phyloP scores from a whole-genome alignment of 169 alveolate species.

The Eimeria falciformis region DNA sequence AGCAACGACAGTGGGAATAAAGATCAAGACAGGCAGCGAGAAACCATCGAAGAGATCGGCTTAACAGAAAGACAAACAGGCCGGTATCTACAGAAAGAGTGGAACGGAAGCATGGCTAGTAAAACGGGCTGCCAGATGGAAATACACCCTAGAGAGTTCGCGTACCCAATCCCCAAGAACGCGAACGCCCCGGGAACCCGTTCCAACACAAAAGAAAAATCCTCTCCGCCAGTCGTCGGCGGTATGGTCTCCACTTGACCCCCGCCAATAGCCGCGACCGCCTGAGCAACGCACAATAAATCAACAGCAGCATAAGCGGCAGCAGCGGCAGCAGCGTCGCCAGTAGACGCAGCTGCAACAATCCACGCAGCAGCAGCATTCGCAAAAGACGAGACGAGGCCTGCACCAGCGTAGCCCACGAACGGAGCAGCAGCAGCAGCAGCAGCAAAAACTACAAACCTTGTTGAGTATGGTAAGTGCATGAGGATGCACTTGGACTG shows the following conservation, averaged over 20 bases:
- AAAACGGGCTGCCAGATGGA: not conserved
- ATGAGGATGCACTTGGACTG: conserved; percentile 44
- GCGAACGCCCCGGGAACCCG: conserved; percentile 70
- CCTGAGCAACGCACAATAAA: not conserved
- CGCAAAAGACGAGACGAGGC: not conserved
- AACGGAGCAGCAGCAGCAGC: not conserved
- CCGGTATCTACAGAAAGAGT: too few species aligned
- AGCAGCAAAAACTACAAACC: conserved; percentile 22
- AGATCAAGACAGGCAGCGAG: too few species aligned
- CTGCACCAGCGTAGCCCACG: not conserved
- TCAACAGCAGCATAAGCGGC: not conserved
- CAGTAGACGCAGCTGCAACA: not conserved
- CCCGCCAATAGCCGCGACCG: conserved; percentile 7
- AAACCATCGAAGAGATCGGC: too few species aligned
- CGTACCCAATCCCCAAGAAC: conserved; percentile 74
- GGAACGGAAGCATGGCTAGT: not conserved
- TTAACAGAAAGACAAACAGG: too few species aligned
- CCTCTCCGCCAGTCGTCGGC: conserved; percentile 75
- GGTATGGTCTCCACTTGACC: conserved; percentile 20
- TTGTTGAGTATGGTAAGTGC: conserved; percentile 26
- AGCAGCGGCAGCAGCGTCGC: not conserved
- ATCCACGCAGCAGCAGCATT: conserved; percentile 6
- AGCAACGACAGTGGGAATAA: too few species aligned
- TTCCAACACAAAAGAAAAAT: conserved; percentile 73
- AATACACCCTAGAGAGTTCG: not conserved